Conservation (phyloP, 1,284 basidiomycete genomes). For the Meira miltonrushii region DNA sequence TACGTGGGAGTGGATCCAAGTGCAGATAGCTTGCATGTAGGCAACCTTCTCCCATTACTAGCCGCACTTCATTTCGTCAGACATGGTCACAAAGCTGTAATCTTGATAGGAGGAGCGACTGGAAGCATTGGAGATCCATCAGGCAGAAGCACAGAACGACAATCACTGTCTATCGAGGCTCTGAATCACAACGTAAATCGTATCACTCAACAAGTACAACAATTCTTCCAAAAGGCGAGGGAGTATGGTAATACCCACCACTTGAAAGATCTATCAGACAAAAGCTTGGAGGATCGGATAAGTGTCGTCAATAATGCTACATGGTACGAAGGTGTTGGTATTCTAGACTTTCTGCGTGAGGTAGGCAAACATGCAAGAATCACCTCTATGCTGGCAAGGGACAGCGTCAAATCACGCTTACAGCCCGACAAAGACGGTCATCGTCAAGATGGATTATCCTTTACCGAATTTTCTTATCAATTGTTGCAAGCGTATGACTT, state of each 20-base stretch:
- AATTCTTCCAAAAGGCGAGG: slow-evolving; percentile 68
- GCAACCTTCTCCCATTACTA: slow-evolving; percentile 84
- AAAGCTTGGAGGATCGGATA: slow-evolving; percentile 2
- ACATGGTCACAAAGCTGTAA: slow-evolving; percentile 72
- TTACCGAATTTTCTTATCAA: slow-evolving; percentile 96
- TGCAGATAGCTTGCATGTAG: slow-evolving; percentile 80
- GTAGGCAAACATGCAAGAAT: slow-evolving; percentile 78
- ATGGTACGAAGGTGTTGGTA: slow-evolving; percentile 70
- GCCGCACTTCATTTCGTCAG: slow-evolving; percentile 79
- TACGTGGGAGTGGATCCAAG: slow-evolving; percentile 93
- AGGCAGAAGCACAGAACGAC: slow-evolving; percentile 77
- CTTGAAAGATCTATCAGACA: background rate
- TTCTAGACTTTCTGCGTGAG: slow-evolving; percentile 78
- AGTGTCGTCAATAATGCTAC: slow-evolving; percentile 68
- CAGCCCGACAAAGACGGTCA: slow-evolving; percentile 4
- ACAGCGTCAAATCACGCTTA: slow-evolving; percentile 65
- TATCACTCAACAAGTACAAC: slow-evolving; percentile 65
- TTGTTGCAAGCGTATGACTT: slow-evolving; percentile 96
- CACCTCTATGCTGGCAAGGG: slow-evolving; percentile 81
- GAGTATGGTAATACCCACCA: slow-evolving; percentile 54
- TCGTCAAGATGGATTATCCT: slow-evolving; percentile 69
- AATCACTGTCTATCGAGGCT: slow-evolving; percentile 61
- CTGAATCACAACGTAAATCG: slow-evolving; percentile 66
- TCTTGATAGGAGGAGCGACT: slow-evolving; percentile 88
- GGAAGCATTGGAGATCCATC: slow-evolving; percentile 96